phyloP scores from a whole-genome alignment of 345 rosid species.

The Acer yangbiense region DNA sequence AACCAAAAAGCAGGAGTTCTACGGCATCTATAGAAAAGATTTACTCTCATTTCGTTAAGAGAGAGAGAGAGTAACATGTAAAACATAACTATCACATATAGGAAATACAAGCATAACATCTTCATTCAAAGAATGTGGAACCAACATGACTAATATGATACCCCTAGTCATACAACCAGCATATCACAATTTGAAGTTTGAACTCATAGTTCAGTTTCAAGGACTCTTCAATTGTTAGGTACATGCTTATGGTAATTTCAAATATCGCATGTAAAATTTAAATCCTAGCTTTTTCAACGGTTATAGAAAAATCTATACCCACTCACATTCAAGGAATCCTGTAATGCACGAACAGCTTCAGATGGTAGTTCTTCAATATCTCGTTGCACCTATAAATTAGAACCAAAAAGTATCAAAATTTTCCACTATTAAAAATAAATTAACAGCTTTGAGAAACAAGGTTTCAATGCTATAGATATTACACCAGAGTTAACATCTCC shows the following conservation, averaged over 20 bases:
- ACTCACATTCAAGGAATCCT: slow-evolving; percentile 82
- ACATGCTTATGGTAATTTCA: neutral
- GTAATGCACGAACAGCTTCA: slow-evolving; percentile 85
- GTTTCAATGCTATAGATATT: slow-evolving; percentile 3
- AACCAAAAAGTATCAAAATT: slow-evolving; percentile 15
- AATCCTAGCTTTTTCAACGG: slow-evolving; percentile 13
- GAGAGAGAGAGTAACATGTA: neutral
- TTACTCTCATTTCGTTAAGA: neutral
- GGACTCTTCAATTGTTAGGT: neutral
- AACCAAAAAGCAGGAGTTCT: slow-evolving; percentile 3
- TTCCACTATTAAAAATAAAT: neutral
- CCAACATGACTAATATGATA: neutral
- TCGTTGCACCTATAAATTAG: slow-evolving; percentile 75
- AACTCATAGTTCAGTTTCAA: slow-evolving; percentile 5
- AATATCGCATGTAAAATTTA: neutral
- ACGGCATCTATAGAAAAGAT: neutral
- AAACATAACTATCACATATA: neutral
- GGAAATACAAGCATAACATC: neutral
- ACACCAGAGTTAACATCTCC: neutral
- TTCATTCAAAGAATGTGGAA: neutral
- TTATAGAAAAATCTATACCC: slow-evolving; percentile 14
- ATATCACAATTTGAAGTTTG: neutral
- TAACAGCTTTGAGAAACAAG: neutral
- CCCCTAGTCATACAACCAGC: neutral
- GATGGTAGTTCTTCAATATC: slow-evolving; percentile 98